Conservation (phyloP, 768 basidiomycete species). For the Podaxis sp. region DNA sequence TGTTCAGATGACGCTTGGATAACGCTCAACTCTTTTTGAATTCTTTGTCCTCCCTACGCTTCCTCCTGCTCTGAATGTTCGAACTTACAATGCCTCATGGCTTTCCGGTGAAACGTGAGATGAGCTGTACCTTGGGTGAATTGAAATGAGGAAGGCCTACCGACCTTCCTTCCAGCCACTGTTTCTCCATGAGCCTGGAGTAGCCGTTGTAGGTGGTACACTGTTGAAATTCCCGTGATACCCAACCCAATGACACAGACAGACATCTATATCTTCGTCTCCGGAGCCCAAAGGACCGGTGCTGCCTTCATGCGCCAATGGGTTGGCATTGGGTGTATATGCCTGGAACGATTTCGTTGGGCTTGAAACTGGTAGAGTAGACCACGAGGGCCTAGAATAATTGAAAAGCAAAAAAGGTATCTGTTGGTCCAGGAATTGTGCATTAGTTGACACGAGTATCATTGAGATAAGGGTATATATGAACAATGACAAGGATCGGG, state of each 20-base stretch:
- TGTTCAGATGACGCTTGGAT: too few relatives aligned
- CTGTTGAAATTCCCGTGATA: slow-evolving; percentile 74
- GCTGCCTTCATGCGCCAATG: slow-evolving; percentile 68
- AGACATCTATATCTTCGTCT: slow-evolving; percentile 60
- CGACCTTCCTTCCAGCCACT: slow-evolving; percentile 28
- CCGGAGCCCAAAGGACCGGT: slow-evolving; percentile 42
- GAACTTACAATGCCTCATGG: neutral
- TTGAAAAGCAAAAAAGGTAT: neutral
- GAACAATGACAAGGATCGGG: neutral
- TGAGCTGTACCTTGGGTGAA: too few relatives aligned
- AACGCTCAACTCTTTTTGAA: neutral
- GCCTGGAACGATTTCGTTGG: slow-evolving; percentile 78
- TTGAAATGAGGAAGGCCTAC: too few relatives aligned
- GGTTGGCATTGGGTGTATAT: slow-evolving; percentile 58
- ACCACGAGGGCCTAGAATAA: neutral
- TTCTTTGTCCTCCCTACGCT: neutral
- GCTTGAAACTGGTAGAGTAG: slow-evolving; percentile 52
- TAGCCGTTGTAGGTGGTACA: slow-evolving; percentile 58
- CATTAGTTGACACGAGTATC: neutral
- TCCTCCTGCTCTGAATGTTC: neutral
- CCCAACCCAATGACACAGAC: slow-evolving; percentile 83
- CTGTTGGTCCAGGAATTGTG: slow-evolving; percentile 1
- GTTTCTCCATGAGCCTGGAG: slow-evolving; percentile 9
- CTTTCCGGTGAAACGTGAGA: neutral
- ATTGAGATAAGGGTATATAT: neutral